Percentiles rank a stretch among this genome's conserved stretches.
These are phyloP conservation scores for Capniomyces stellatus DNA, from an alignment of 371 early-diverging fungal genomes.

Conservation along the genomic window DNA sequence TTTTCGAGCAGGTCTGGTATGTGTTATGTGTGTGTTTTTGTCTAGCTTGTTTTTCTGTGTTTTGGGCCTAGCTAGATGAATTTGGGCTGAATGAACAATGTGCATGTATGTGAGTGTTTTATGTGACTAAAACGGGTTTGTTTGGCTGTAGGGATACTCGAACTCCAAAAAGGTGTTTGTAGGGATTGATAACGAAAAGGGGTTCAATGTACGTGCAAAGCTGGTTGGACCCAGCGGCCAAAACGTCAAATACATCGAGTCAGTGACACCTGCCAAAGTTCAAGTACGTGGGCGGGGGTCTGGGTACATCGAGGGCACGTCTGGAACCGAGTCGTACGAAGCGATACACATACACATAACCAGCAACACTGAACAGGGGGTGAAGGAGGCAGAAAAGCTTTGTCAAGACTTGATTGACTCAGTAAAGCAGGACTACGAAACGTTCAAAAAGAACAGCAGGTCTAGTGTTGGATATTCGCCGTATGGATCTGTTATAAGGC, in stretches of 20 bases:
- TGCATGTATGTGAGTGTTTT: too few species aligned
- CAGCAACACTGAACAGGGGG: conserved; percentile 39
- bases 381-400: conserved; percentile 45
- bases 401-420: conserved; percentile 59
- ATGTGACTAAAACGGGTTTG: too few species aligned
- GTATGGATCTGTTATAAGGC: too few species aligned
- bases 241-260: conserved; percentile 74
- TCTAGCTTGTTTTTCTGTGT: too few species aligned
- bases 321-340: conserved; percentile 55
- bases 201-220: conserved; percentile 64
- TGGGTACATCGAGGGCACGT: conserved; percentile 47
- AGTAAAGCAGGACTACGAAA: conserved; percentile 50
- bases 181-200: conserved; percentile 45
- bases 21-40: too few species aligned
- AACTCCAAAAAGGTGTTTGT: conserved; percentile 56
- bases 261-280: conserved; percentile 54
- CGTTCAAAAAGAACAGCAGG: conserved; percentile 25
- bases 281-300: conserved; percentile 71
- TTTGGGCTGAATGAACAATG: too few species aligned
- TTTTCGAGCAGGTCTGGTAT: too few species aligned
- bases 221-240: conserved; percentile 68
- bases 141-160: too few species aligned
- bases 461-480: too few species aligned
- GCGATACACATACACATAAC: conserved; percentile 59
- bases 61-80: too few species aligned